phyloP scores from a whole-genome alignment of 768 basidiomycete species.

The Suillus luteus region DNA sequence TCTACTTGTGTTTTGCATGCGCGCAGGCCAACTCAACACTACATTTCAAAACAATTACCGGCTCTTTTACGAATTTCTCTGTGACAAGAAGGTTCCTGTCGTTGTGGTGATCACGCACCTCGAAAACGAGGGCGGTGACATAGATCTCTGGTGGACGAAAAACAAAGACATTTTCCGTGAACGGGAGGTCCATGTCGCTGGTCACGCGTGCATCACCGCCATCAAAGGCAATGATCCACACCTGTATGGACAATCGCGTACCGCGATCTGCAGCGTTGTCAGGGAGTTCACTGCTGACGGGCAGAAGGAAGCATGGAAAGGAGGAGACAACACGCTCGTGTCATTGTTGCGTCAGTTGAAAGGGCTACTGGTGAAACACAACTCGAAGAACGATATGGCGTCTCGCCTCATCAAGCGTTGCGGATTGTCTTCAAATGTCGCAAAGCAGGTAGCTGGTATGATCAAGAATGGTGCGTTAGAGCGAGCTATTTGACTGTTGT shows the following conservation, averaged over 20 bases:
- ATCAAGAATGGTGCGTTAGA: background rate
- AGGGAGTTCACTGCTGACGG: constrained; percentile 26
- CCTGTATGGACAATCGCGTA: constrained; percentile 32
- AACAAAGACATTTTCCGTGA: constrained; percentile 35
- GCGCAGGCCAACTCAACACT: no score
- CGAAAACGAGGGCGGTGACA: constrained; percentile 33
- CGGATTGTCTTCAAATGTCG: constrained; percentile 25
- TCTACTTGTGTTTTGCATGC: no score
- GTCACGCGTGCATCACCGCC: constrained; percentile 45
- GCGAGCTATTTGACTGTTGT: background rate
- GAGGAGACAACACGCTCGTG: constrained; percentile 7
- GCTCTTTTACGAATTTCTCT: constrained; percentile 41
- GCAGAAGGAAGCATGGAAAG: constrained; percentile 30
- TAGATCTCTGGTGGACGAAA: constrained; percentile 41
- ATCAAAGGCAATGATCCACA: constrained; percentile 20
- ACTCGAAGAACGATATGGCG: constrained; percentile 28
- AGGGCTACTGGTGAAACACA: constrained; percentile 22
- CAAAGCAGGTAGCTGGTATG: constrained; percentile 14
- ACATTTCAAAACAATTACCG: constrained; percentile 40
- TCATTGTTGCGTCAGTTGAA: constrained; percentile 21
- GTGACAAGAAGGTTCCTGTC: constrained; percentile 39
- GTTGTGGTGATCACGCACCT: constrained; percentile 41
- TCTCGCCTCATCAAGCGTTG: constrained; percentile 30
- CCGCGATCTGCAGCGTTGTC: constrained; percentile 23
- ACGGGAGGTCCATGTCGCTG: constrained; percentile 16